Evolutionary conservation across 176 grass and related monocot species (phyloP).

Genomic region (Paspalum notatum): DNA sequence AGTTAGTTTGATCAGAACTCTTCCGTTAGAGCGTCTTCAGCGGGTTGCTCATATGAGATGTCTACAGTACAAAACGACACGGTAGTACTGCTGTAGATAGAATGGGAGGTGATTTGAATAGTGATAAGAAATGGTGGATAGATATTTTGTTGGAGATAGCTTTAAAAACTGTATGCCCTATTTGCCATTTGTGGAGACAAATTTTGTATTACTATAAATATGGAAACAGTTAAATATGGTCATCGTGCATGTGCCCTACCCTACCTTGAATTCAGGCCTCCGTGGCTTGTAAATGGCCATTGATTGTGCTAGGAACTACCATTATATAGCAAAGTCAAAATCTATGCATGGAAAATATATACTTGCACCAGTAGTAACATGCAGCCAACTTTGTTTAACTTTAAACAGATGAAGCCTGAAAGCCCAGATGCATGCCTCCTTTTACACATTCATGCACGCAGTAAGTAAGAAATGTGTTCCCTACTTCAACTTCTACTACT

Average conservation of each 20-base stretch:
- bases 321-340: no score
- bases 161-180: no score
- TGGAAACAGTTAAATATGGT: not conserved
- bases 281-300: not conserved
- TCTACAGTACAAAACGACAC: no score
- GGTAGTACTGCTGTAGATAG: no score
- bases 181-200: no score
- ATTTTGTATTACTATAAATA: no score
- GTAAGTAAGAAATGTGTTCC: not conserved
- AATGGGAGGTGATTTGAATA: no score
- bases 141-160: no score
- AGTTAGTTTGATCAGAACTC: no score
- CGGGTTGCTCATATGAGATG: no score
- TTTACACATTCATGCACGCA: not conserved
- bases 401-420: not conserved
- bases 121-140: no score
- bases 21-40: no score
- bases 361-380: slow-evolving; percentile 6
- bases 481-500: not conserved
- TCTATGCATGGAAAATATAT: not conserved
- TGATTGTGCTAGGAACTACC: not conserved
- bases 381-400: not conserved
- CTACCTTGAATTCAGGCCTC: not conserved
- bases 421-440: not conserved
- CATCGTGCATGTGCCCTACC: not conserved